Evolutionary conservation across 805 yeast genomes (phyloP), one percentile per base, ranked within the genome.

Genomic region (Metschnikowia amazonensis): DNA sequence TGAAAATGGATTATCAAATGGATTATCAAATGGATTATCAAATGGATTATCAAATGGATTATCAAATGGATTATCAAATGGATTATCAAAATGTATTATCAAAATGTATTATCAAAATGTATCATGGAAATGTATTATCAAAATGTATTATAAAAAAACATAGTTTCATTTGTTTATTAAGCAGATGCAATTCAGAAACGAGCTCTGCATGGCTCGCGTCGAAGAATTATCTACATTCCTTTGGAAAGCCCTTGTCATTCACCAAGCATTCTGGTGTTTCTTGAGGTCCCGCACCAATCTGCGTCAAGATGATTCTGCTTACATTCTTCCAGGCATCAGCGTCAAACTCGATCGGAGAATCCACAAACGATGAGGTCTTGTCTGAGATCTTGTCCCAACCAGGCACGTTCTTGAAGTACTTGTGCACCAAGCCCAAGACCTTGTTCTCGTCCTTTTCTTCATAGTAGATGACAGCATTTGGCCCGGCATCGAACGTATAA

Each of bases 401-500:
- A 9, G 72, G 68, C 40, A 84, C 79, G 41, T 75, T 59, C 40
- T 67, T 65, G 59, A 89, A 82, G 52, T 79, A 74, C 46, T 74
- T 70, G 65, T 82, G 71, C 48, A 94, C 69, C 53, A 87, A 74
- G 3, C 89, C 83, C 56, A 92, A 76, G 5, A 94, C 82, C 50
- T 72, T 74, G n/a, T 68, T 57, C 67, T 89, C 96, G 66, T 92
- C 79, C 59, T 81, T 74, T 53, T 77, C 77, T 62, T 84, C 81
- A 63, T 94, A 94, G 70, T 94, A 94, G 50, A 94, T 78, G 36
- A 94, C 99, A 17, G 97, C 96, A 68, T 94, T 94, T 67, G 99
- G 99, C 62, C 99, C 99, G 27, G 99, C 99, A 66, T 94, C 99
- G 61, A 86, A 94, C 1, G 99, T 94, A 67, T 94, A 94, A 31